A percentile compares a stretch with the other conserved stretches of the same genome.
phyloP scores from a whole-genome alignment of 257 asterid species.

The Plectranthus barbatus region DNA sequence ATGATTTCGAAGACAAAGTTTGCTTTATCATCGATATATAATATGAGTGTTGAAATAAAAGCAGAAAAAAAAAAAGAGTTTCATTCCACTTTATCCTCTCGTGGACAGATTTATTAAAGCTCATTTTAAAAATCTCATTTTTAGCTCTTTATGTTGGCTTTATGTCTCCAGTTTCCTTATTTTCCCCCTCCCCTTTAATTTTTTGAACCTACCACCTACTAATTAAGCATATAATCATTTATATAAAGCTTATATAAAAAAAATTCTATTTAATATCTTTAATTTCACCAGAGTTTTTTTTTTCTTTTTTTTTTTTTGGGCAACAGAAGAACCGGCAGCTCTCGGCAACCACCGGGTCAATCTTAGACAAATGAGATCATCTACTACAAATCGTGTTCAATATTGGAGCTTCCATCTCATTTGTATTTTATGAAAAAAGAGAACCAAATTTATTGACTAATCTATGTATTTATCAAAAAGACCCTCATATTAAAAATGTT shows the following conservation, averaged over 20 bases:
- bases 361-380: slow-evolving; percentile 20
- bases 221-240: too few relatives aligned
- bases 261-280: background rate
- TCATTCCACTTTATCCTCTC: slow-evolving; percentile 14
- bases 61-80: slow-evolving; percentile 9
- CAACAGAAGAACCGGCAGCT: slow-evolving; percentile 63
- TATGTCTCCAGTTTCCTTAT: slow-evolving; percentile 15
- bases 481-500: too few relatives aligned
- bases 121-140: slow-evolving; percentile 18
- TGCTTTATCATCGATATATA: slow-evolving; percentile 1
- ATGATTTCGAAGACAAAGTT: slow-evolving; percentile 13
- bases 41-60: slow-evolving; percentile 13
- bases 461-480: too few relatives aligned
- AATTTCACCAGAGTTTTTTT: background rate
- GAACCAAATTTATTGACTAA: too few relatives aligned
- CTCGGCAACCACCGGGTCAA: slow-evolving; percentile 59
- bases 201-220: background rate
- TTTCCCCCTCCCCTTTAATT: slow-evolving; percentile 14
- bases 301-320: too few relatives aligned
- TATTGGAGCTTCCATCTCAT: too few relatives aligned
- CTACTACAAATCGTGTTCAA: background rate
- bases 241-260: too few relatives aligned
- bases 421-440: too few relatives aligned
- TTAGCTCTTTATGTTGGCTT: slow-evolving; percentile 32
- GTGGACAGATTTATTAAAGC: slow-evolving; percentile 25